Base-by-base conservation (phyloP, 2,329 filamentous ascomycete genomes). In the Kalmusia sp. region DNA sequence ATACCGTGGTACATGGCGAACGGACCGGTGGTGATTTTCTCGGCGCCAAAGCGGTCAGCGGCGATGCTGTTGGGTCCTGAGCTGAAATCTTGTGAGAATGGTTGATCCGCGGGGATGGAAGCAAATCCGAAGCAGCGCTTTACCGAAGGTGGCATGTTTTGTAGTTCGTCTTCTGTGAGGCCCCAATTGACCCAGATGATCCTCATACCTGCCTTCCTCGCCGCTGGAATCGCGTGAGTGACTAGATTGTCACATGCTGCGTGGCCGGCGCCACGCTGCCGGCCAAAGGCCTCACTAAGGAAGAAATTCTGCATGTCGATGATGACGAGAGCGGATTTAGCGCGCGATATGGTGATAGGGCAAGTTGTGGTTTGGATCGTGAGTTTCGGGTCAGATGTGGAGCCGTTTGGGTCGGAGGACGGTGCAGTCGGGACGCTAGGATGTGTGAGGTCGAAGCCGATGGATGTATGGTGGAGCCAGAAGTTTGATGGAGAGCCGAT, bases 391-490 rank as follows among this genome's bases (percentile, higher is more conserved):
- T 45, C 43, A n/a, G 47, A 5, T 9, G 59, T 54, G 19, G 67
- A 54, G 2, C 66, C 62, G 12, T 58, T 57, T 1, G 74, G 70
- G 3, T 63, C 57, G 6, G 63, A 8, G 2, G n/a, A n/a, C n/a
- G n/a, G n/a, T n/a, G n/a, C n/a, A n/a, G n/a, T n/a, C n/a, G n/a
- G n/a, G n/a, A n/a, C n/a, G n/a, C n/a, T n/a, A n/a, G 77, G 72
- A 53, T 76, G 79, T 1, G 78, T 80, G 4, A 82, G 74, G 57
- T 82, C 75, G 64, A 80, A 81, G 41, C 77, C 78, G 9, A 62
- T 71, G n/a, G 52, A 52, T 2, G 72, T 69, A 31, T 75, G 75
- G 60, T 79, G 76, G 4, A 76, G 70, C 79, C 79, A 81, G 66
- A 79, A 79, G 60, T 75, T 77, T 14, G 65, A 58, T 8, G 63